phyloP scores from a whole-genome alignment of 192 early-diverging fungal genomes.

The Backusella morwellensis region DNA sequence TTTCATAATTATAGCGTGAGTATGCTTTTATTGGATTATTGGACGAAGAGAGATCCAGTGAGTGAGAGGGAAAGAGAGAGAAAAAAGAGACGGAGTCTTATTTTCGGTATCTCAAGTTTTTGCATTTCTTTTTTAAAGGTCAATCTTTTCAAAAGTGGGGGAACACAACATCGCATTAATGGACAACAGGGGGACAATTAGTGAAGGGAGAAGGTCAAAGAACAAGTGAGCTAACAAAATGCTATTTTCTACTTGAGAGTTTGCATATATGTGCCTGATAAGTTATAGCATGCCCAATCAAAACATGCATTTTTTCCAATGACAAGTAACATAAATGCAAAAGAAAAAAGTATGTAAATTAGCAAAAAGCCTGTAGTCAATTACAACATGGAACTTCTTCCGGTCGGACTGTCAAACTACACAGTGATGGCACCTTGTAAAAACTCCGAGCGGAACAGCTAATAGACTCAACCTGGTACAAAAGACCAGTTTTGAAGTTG shows the following conservation, averaged over 20 bases:
- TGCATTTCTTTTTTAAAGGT: conserved; percentile 5
- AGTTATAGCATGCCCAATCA: neutral
- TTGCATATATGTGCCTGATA: neutral
- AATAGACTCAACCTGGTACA: neutral
- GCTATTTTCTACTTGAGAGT: neutral
- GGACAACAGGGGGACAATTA: neutral
- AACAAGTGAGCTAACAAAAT: neutral
- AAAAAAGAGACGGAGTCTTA: neutral
- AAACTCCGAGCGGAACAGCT: conserved; percentile 11
- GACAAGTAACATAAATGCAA: neutral
- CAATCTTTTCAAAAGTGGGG: conserved; percentile 1
- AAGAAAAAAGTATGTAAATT: conserved; percentile 6
- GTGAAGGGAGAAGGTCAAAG: neutral
- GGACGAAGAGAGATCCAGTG: neutral
- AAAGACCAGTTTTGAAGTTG: neutral
- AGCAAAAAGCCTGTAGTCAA: neutral
- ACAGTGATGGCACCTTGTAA: neutral
- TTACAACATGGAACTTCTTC: conserved; percentile 16
- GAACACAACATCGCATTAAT: conserved; percentile 11
- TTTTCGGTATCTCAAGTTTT: conserved; percentile 5
- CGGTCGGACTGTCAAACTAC: conserved; percentile 15
- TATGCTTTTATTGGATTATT: neutral
- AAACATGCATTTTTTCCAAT: neutral
- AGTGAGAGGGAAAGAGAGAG: neutral
- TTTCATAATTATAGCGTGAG: neutral